Base-by-base conservation (phyloP, 2,329 filamentous ascomycete species). In the Calonectria pauciramosa region DNA sequence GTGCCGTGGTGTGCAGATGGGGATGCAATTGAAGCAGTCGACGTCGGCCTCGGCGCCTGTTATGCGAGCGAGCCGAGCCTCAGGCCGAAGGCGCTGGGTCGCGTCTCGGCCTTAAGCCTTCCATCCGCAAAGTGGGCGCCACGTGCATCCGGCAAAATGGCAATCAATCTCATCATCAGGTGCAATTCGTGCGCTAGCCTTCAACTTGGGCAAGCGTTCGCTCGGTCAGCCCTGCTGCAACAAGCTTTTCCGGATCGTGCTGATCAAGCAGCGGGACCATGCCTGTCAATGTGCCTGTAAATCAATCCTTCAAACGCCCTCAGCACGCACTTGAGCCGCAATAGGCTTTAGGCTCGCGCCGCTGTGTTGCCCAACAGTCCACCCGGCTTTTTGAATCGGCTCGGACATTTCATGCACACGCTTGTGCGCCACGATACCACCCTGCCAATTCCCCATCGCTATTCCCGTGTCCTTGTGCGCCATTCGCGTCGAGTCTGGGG, bases 141-240 rank as follows among this genome's bases (percentile, higher is more conserved):
- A 52, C 60, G 41, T 52, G 52, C 26, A 34, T 16, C 8, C 28
- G n/a, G 13, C 36, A 59, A 38, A 23, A 38, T 59, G 51, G n/a
- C n/a, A n/a, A n/a, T n/a, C 51, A 67, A 65, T 65, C 71, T 73
- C 47, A n/a, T 54, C 70, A 72, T 56, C 47, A 38, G 59, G 18
- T 41, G 54, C n/a, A 34, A 4, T 47, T 1, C 2, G 3, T 10
- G 51, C 20, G 26, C 60, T 49, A 65, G 28, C 23, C 41, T 16
- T 63, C 18, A 10, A n/a, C 28, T n/a, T n/a, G 52, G 52, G 13
- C 52, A 56, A 34, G 52, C 52, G 34, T 5, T 23, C 34, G 34
- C 23, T 41, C 26, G n/a, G 23, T 38, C 56, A 63, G 36, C 56
- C 56, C 56, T 63, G 56, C 34, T 41, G 56, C 32, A 23, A 38